phyloP scores from a whole-genome alignment of 345 rosid species.

The Streptanthus diversifolius region DNA sequence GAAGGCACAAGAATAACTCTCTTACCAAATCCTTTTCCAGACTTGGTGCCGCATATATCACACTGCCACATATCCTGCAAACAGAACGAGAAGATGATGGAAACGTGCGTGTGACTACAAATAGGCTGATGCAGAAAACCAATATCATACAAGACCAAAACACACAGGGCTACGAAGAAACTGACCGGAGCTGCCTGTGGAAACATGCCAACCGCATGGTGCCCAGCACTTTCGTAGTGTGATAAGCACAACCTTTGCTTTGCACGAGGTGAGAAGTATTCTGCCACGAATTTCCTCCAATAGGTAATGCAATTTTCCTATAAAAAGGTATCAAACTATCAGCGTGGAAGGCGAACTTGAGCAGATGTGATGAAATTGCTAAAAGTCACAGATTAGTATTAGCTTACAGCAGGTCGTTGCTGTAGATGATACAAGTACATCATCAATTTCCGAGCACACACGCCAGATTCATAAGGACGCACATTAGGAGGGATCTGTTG shows the following conservation, averaged over 20 bases:
- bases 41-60: conserved; percentile 36
- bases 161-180: conserved; percentile 5
- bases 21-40: conserved; percentile 42
- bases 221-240: conserved; percentile 71
- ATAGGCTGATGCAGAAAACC: background rate
- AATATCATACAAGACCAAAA: background rate
- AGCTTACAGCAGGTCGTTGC: conserved; percentile 75
- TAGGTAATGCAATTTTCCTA: conserved; percentile 87
- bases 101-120: background rate
- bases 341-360: background rate
- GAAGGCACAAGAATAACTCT: background rate
- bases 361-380: background rate
- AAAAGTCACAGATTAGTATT: background rate
- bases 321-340: conserved; percentile 11
- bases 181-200: conserved; percentile 92
- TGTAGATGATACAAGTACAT: conserved; percentile 90
- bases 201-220: conserved; percentile 90
- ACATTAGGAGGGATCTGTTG: conserved; percentile 51
- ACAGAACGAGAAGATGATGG: background rate
- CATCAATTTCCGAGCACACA: conserved; percentile 92
- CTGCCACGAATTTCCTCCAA: conserved; percentile 93
- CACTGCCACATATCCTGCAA: conserved; percentile 41
- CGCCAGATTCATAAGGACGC: conserved; percentile 76
- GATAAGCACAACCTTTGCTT: conserved; percentile 97
- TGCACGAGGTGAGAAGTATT: conserved; percentile 90